phyloP scores from a whole-genome alignment of 192 early-diverging fungal species.

The Entomortierella chlamydospora region DNA sequence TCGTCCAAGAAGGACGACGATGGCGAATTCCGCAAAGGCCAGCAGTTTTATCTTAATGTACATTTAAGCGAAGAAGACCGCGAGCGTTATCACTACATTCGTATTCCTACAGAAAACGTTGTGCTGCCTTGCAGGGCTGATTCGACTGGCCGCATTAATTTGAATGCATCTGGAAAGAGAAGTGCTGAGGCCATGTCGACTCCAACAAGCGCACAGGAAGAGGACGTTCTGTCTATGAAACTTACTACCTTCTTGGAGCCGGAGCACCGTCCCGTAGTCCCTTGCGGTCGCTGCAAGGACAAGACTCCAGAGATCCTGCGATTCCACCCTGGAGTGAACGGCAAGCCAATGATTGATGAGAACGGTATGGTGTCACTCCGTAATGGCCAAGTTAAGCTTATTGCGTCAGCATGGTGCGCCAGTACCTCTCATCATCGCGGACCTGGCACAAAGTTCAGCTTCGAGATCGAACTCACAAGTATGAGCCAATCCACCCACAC shows the following conservation, averaged over 20 bases:
- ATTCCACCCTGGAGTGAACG: constrained; percentile 51
- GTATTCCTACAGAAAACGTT: constrained; percentile 50
- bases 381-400: constrained; percentile 49
- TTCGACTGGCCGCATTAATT: constrained; percentile 19
- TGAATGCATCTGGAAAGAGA: constrained; percentile 50
- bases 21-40: constrained; percentile 54
- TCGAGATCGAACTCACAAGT: constrained; percentile 48
- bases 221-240: constrained; percentile 48
- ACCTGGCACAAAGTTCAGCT: constrained; percentile 55
- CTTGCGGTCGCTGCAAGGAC: constrained; percentile 53
- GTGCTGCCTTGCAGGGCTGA: constrained; percentile 46
- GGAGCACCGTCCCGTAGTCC: constrained; percentile 47
- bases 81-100: constrained; percentile 43
- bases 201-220: constrained; percentile 53
- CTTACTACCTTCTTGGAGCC: constrained; percentile 48
- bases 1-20: constrained; percentile 56
- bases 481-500: constrained; percentile 17
- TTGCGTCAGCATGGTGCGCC: constrained; percentile 52
- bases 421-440: constrained; percentile 53
- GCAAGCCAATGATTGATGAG: constrained; percentile 56
- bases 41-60: constrained; percentile 52
- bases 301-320: constrained; percentile 52
- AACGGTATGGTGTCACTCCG: constrained; percentile 52
- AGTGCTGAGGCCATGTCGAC: constrained; percentile 29
- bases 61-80: constrained; percentile 36